Evolutionary conservation across 768 basidiomycete genomes (phyloP).

Genomic region (Coprinellus aureogranulatus): DNA sequence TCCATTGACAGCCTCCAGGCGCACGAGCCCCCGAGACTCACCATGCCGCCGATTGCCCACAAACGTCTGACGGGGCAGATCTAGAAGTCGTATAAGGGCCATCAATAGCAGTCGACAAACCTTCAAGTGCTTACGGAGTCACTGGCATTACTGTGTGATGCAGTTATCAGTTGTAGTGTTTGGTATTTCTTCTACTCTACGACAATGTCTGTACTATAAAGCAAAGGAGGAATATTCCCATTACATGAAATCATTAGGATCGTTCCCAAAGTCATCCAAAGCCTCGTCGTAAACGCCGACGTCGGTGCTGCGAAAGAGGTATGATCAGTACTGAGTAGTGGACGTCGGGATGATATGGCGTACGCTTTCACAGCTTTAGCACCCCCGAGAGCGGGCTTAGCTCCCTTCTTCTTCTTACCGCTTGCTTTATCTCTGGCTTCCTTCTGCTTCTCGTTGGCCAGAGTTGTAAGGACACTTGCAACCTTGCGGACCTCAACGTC

Average conservation of each 20-base stretch:
- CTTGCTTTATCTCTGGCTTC: slow-evolving; percentile 81
- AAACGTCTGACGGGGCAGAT: too few relatives aligned
- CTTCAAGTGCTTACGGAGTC: too few relatives aligned
- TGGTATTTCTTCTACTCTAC: not conserved
- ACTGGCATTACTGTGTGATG: too few relatives aligned
- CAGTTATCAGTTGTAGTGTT: too few relatives aligned
- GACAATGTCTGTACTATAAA: not conserved
- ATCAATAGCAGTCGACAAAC: too few relatives aligned
- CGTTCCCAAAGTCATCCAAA: slow-evolving; percentile 81
- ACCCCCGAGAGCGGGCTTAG: slow-evolving; percentile 76
- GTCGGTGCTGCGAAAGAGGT: slow-evolving; percentile 55
- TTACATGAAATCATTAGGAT: slow-evolving; percentile 90
- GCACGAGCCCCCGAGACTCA: too few relatives aligned
- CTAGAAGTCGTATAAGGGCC: too few relatives aligned
- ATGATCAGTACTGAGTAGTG: not conserved
- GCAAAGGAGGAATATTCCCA: not conserved
- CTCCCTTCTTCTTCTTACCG: slow-evolving; percentile 77
- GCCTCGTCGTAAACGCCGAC: slow-evolving; percentile 82
- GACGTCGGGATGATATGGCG: slow-evolving; percentile 2
- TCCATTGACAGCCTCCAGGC: too few relatives aligned
- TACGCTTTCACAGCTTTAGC: slow-evolving; percentile 66
- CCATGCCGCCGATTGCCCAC: too few relatives aligned
- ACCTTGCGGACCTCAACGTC: slow-evolving; percentile 92
- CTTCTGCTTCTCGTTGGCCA: slow-evolving; percentile 95
- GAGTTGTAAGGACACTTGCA: slow-evolving; percentile 75